Evolutionary conservation across 2,329 filamentous ascomycete species (phyloP).

Genomic region (Aspergillus hortae): DNA sequence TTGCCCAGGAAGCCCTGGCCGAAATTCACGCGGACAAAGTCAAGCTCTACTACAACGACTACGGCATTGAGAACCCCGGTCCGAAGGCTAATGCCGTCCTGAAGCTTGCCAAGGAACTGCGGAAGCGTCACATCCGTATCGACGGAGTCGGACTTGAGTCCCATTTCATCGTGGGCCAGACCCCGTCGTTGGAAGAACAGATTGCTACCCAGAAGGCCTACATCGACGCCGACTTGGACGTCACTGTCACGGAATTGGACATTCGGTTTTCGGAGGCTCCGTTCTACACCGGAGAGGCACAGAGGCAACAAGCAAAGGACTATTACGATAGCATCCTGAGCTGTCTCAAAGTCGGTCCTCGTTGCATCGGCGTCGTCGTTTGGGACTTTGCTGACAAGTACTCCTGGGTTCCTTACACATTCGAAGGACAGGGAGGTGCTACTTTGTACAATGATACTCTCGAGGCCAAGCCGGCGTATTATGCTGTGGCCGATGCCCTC

Average conservation of each 20-base stretch:
- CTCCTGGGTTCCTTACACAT: constrained; percentile 38
- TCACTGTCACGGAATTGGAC: constrained; percentile 41
- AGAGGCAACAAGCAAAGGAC: constrained; percentile 20
- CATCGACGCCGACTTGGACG: constrained; percentile 32
- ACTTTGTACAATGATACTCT: constrained; percentile 41
- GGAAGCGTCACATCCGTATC: constrained; percentile 34
- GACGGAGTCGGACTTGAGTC: constrained; percentile 47
- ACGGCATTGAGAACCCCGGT: constrained; percentile 36
- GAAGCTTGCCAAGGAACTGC: constrained; percentile 29
- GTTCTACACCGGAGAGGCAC: constrained; percentile 15
- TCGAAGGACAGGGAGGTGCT: constrained; percentile 33
- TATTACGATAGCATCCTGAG: constrained; percentile 21
- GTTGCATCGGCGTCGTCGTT: constrained; percentile 22
- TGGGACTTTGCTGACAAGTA: constrained; percentile 38
- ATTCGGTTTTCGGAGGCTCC: constrained; percentile 36
- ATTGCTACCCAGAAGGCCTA: constrained; percentile 33
- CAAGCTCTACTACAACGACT: constrained; percentile 41
- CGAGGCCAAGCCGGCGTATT: constrained; percentile 41
- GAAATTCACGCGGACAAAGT: constrained; percentile 20
- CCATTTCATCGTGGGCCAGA: constrained; percentile 42
- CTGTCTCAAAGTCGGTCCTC: constrained; percentile 16
- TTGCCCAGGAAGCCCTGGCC: constrained; percentile 35
- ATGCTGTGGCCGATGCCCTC: constrained; percentile 21
- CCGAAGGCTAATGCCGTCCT: constrained; percentile 29
- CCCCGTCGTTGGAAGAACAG: constrained; percentile 36